phyloP scores from a whole-genome alignment of 2,329 filamentous ascomycete genomes.

The Pseudogymnoascus pannorum region DNA sequence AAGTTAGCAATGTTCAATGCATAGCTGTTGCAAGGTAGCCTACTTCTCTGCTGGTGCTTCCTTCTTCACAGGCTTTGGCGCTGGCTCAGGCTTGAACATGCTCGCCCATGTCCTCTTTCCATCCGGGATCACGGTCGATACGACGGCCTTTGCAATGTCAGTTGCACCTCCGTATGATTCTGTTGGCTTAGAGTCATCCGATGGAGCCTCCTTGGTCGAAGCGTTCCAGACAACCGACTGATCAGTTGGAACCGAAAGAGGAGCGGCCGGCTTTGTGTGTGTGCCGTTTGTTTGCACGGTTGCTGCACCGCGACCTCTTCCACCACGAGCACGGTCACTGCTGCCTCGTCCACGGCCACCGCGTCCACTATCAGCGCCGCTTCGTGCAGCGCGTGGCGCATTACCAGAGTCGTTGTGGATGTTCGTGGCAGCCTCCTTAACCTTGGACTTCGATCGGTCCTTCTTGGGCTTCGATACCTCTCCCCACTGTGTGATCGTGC shows the following conservation, averaged over 20 bases:
- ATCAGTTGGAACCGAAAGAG: constrained; percentile 59
- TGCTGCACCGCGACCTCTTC: constrained; percentile 56
- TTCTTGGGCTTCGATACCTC: constrained; percentile 78
- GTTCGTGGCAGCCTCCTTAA: constrained; percentile 46
- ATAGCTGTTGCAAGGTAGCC: not conserved
- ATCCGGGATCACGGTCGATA: constrained; percentile 32
- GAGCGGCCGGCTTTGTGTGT: constrained; percentile 47
- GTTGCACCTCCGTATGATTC: constrained; percentile 30
- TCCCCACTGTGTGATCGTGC: constrained; percentile 74
- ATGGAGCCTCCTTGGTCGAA: constrained; percentile 32
- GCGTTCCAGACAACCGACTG: constrained; percentile 60
- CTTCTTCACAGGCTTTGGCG: constrained; percentile 41
- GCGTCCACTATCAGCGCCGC: constrained; percentile 51
- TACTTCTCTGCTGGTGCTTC: constrained; percentile 34
- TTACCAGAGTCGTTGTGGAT: constrained; percentile 44
- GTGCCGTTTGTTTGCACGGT: constrained; percentile 55
- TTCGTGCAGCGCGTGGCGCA: constrained; percentile 51
- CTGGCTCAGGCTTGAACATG: constrained; percentile 57
- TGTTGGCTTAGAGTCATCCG: constrained; percentile 32
- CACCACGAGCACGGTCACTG: constrained; percentile 52
- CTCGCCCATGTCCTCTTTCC: constrained; percentile 64
- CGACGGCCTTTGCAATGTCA: constrained; percentile 31
- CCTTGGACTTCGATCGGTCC: constrained; percentile 64
- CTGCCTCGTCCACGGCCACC: constrained; percentile 52
- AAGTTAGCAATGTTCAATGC: not conserved